Evolutionary conservation across 176 grass and related monocot genomes (phyloP).

Genomic region (Paspalum vaginatum): DNA sequence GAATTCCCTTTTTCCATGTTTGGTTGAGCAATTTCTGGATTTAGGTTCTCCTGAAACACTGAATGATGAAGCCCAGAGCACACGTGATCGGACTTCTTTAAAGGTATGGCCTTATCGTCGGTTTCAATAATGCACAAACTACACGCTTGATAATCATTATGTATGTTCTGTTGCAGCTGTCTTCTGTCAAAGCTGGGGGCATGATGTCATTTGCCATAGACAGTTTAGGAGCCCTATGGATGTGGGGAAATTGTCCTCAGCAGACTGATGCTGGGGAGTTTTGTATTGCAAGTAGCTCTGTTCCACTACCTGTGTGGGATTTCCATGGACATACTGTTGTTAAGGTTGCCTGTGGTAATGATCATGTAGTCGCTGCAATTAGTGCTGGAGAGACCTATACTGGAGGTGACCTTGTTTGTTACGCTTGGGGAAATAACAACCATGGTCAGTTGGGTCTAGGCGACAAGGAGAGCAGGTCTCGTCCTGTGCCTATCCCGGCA

Average conservation of each 20-base stretch:
- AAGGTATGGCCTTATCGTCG: conserved; percentile 51
- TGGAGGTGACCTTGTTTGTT: conserved; percentile 73
- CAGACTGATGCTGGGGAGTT: conserved; percentile 69
- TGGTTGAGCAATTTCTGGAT: conserved; percentile 80
- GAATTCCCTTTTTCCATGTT: conserved; percentile 74
- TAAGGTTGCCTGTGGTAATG: conserved; percentile 96
- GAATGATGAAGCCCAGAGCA: conserved; percentile 34
- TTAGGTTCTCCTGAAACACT: conserved; percentile 62
- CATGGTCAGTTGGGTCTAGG: conserved; percentile 93
- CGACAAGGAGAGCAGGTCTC: conserved; percentile 72
- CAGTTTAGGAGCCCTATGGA: conserved; percentile 86
- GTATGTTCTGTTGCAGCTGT: conserved; percentile 56
- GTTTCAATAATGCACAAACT: conserved; percentile 15
- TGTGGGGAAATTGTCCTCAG: conserved; percentile 88
- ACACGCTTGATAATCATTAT: conserved; percentile 10
- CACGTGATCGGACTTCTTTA: conserved; percentile 35
- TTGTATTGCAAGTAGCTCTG: conserved; percentile 46
- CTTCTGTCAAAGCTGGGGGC: conserved; percentile 86
- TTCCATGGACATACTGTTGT: conserved; percentile 89
- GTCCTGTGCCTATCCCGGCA: conserved; percentile 59
- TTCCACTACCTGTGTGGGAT: conserved; percentile 85
- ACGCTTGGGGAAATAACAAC: conserved; percentile 87
- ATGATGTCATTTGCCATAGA: conserved; percentile 99
- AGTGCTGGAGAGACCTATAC: conserved; percentile 72
- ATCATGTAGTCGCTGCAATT: conserved; percentile 89